phyloP scores from a whole-genome alignment of 352 stramenopile species.

The Phytophthora cactorum region DNA sequence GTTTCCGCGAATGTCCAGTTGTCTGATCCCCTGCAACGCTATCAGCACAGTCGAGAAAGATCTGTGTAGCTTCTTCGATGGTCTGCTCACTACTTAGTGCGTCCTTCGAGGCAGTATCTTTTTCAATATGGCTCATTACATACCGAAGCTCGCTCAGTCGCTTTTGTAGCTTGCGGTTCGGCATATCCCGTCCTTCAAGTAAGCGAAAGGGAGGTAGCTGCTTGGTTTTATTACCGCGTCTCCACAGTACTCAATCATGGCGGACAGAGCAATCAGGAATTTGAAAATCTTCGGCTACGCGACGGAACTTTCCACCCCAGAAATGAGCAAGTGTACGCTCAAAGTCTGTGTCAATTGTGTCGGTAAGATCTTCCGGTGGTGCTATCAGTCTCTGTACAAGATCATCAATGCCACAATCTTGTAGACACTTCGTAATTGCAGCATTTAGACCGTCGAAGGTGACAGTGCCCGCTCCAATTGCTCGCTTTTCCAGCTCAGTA shows the following conservation, averaged over 20 bases:
- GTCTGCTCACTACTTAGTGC: too few species aligned
- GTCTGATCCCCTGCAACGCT: not conserved
- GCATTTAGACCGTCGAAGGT: conserved; percentile 9
- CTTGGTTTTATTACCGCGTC: conserved; percentile 14
- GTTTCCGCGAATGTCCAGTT: conserved; percentile 3
- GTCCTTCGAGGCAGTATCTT: not conserved
- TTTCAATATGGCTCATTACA: conserved; percentile 8
- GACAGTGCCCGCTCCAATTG: conserved; percentile 16
- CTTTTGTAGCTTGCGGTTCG: conserved; percentile 11
- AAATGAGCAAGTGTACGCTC: conserved; percentile 1
- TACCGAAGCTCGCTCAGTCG: conserved; percentile 14
- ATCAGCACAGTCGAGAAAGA: not conserved
- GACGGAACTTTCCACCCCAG: conserved; percentile 16
- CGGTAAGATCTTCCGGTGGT: not conserved
- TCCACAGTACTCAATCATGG: conserved; percentile 13
- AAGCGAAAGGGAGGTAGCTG: not conserved
- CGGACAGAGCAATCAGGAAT: too few species aligned
- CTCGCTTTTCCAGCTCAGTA: not conserved
- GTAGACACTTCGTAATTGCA: not conserved
- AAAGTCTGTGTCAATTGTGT: not conserved
- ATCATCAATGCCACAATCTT: not conserved
- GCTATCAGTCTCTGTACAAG: not conserved
- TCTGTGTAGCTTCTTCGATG: too few species aligned
- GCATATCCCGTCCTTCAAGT: conserved; percentile 11
- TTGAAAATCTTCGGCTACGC: not conserved